Base-by-base conservation (phyloP, 352 stramenopile genomes). In the Globisporangium okanoganense region DNA sequence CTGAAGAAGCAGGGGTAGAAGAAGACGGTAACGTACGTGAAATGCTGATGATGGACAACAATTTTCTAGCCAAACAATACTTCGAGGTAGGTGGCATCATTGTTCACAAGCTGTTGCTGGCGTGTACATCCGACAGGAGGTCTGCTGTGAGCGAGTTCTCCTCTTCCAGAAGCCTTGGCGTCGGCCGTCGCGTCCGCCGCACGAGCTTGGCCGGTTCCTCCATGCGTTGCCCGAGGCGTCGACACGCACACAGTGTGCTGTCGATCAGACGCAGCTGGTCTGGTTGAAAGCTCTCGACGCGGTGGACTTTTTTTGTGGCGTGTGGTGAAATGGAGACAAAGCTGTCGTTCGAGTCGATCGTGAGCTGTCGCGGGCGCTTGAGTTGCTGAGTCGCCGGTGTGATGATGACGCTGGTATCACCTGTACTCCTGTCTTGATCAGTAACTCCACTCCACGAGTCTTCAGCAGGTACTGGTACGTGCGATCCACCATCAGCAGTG, bases 1-100 rank as follows among this genome's bases (percentile, higher is more conserved):
- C 68, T 91, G 29, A 92, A 92, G 69, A 94, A 94, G 54, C 61
- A 66, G 35, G 58, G 58, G 13, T 64, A 64, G 55, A 29, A 20
- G 35, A 14, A 33, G 29, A 33, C 29, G 29, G 29, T 33, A 33
- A 3, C 29, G 29, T 33, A 33, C 6, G 6, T 33, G 29, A 33
- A 33, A 33, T 3, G 6, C 29, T 3, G 29, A 33, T 33, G 29
- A 3, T 33, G 29, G 6, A 33, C 29, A 33, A 33, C 6, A 6
- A 33, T 6, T 33, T 33, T 33, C 29, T 33, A 33, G 6, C 6
- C 29, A 33, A 3, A 33, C n/a, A n/a, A n/a, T n/a, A 33, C 29
- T 6, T 33, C n/a, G n/a, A n/a, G n/a, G 29, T 33, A 33, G 29
- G 29, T 33, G 29, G 3, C 29, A 33, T 33, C 29, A 33, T 33